phyloP scores from a whole-genome alignment of 495 filamentous ascomycete genomes.

The Xeromyces bisporus region DNA sequence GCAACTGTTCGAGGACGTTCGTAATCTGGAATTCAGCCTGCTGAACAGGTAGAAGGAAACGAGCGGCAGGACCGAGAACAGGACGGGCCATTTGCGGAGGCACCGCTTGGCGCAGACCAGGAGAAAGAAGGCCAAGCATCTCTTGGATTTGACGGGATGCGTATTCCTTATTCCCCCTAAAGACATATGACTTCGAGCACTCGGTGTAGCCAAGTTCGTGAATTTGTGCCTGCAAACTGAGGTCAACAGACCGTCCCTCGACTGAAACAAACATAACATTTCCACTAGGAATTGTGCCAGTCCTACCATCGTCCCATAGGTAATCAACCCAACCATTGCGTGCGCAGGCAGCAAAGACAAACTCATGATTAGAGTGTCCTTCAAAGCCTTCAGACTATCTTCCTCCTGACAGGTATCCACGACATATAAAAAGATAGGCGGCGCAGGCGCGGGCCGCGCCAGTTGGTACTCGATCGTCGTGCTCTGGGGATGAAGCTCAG shows the following conservation, averaged over 20 bases:
- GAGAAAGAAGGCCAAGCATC: constrained; percentile 72
- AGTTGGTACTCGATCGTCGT: constrained; percentile 97
- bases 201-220: constrained; percentile 97
- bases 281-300: neutral
- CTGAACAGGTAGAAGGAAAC: constrained; percentile 88
- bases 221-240: constrained; percentile 55
- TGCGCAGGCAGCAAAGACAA: constrained; percentile 84
- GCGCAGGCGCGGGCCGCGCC: constrained; percentile 77
- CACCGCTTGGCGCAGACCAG: constrained; percentile 59
- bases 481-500: constrained; percentile 82
- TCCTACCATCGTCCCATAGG: constrained; percentile 87
- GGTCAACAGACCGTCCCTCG: constrained; percentile 1
- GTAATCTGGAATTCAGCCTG: constrained; percentile 98
- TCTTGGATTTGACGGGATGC: constrained; percentile 93
- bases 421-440: constrained; percentile 93
- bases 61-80: constrained; percentile 62
- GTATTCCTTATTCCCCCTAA: constrained; percentile 96
- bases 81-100: constrained; percentile 67
- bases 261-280: neutral
- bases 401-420: constrained; percentile 99
- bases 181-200: constrained; percentile 98
- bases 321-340: constrained; percentile 88
- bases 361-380: constrained; percentile 94
- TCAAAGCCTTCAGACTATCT: constrained; percentile 86
- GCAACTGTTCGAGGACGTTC: constrained; percentile 87